Base-by-base conservation (phyloP, 805 yeast genomes). In the Wickerhamiella parazyma region DNA sequence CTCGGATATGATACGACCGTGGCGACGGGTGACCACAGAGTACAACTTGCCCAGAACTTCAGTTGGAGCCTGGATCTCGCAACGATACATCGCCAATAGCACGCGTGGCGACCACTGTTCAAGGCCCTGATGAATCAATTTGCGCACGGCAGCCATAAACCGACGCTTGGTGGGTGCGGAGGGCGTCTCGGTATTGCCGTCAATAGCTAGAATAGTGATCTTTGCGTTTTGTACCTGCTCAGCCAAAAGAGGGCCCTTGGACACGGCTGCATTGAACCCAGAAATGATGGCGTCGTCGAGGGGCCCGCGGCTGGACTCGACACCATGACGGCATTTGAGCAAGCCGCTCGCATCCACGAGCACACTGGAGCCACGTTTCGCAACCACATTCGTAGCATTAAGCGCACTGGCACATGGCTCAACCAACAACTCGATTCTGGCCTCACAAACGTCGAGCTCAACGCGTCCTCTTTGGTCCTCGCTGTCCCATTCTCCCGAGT, bases 21-120 rank as follows among this genome's bases (percentile, higher is more conserved):
- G 78, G 55, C 95, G 71, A 54, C 76, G 76, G 50, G 93, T 95
- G 19, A 91, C 84, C 16, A 89, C 97, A 0, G 86, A 91, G 57
- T 91, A 91, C 0, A 91, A 97, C 58, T 83, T 85, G 35, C 99
- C 98, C 42, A 91, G 67, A 0, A 85, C 96, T 50, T 91, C 98
- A 0, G 95, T 76, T 2, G 94, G 73, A 0, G 97, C 91, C 62
- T 91, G 99, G 51, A 91, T 83, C 51, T 89, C 96, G 67, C 96
- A 87, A 0, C 81, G 69, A 58, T 91, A 91, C 76, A 80, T 84
- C 3, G 98, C 98, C 54, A 93, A 71, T 75, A 81, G 78, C 38
- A 91, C 61, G 46, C 99, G 71, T 6, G 97, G 94, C 0, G 95
- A 78, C 79, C 91, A 80, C 47, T 75, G 78, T 29, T 83, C 59